These are phyloP conservation scores for Chimonanthus praecox DNA, from an alignment of 164 flowering plant genomes.

Conservation along the genomic window DNA sequence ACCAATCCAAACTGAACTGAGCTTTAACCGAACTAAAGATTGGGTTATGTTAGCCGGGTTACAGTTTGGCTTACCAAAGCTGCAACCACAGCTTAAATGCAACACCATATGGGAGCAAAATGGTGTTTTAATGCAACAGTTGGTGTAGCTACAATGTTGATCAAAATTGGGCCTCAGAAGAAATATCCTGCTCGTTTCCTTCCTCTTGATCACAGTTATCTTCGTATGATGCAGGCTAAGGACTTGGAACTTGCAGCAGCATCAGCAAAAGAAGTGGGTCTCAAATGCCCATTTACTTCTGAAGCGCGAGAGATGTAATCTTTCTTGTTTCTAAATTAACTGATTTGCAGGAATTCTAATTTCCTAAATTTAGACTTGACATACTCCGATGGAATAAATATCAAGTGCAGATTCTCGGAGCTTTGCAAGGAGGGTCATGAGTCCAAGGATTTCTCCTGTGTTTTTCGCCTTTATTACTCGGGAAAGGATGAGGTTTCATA, in stretches of 20 bases:
- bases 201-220: not conserved
- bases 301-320: constrained; percentile 62
- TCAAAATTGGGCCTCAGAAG: no score
- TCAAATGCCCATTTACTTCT: constrained; percentile 46
- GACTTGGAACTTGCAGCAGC: constrained; percentile 68
- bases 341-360: not conserved
- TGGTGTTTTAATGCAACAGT: not conserved
- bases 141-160: not conserved
- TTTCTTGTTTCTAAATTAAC: not conserved
- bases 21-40: not conserved
- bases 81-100: not conserved
- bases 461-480: constrained; percentile 25
- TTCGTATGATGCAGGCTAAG: constrained; percentile 52
- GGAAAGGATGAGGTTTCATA: constrained; percentile 21
- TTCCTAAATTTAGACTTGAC: not conserved
- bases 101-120: not conserved
- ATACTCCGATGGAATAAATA: not conserved
- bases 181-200: not conserved
- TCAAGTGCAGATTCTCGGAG: constrained; percentile 18
- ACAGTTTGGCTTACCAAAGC: not conserved
- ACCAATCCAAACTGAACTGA: no score
- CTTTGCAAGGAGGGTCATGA: constrained; percentile 22
- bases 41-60: not conserved
- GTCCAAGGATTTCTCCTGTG: constrained; percentile 26
- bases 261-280: constrained; percentile 56